Conservation (phyloP, 1,284 basidiomycete species). For the Cryptococcus sp. region DNA sequence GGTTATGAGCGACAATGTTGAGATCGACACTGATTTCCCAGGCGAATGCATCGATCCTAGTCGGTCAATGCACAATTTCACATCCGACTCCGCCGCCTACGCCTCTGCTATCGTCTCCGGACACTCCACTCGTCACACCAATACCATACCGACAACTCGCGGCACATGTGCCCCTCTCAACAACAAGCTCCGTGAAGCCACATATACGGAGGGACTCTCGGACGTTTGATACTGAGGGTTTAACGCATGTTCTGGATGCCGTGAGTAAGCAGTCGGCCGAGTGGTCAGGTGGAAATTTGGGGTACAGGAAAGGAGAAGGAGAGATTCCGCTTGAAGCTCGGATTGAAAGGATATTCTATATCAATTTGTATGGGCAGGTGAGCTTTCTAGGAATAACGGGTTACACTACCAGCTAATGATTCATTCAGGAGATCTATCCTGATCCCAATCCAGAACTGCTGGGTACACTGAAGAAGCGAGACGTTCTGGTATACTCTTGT, state of each 20-base stretch:
- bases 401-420: slow-evolving; percentile 3
- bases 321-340: slow-evolving; percentile 61
- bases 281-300: slow-evolving; percentile 47
- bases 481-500: slow-evolving; percentile 81
- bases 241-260: background rate
- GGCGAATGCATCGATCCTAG: slow-evolving; percentile 72
- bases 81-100: slow-evolving; percentile 62
- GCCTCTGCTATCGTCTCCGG: background rate
- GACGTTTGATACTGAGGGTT: slow-evolving; percentile 39
- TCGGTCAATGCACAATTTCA: slow-evolving; percentile 96
- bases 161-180: background rate
- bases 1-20: slow-evolving; percentile 23
- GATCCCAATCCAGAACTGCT: slow-evolving; percentile 79
- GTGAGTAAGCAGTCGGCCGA: slow-evolving; percentile 39
- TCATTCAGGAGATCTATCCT: slow-evolving; percentile 68
- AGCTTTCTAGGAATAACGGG: background rate
- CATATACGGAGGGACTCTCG: slow-evolving; percentile 27
- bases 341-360: slow-evolving; percentile 74
- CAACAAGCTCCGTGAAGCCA: background rate
- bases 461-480: slow-evolving; percentile 58
- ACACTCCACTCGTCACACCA: slow-evolving; percentile 10
- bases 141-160: background rate
- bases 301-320: slow-evolving; percentile 46
- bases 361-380: slow-evolving; percentile 80
- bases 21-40: slow-evolving; percentile 30